phyloP scores from a whole-genome alignment of 2,329 filamentous ascomycete species.

The Fusarium pseudocircinatum region DNA sequence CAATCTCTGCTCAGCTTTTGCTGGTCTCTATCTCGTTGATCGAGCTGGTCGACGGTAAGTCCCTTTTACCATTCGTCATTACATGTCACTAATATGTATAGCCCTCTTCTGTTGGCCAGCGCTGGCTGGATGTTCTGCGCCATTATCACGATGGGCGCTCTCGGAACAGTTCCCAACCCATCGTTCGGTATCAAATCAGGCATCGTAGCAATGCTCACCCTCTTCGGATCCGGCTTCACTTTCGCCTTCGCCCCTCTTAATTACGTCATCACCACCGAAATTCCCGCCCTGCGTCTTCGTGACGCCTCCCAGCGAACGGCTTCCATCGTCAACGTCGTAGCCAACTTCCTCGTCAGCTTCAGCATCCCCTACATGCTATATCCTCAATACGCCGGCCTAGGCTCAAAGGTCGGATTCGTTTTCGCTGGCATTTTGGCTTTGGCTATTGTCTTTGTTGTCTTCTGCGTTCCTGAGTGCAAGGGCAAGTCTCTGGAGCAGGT shows the following conservation, averaged over 20 bases:
- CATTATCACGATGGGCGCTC: constrained; percentile 40
- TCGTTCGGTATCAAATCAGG: constrained; percentile 29
- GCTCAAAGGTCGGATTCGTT: constrained; percentile 33
- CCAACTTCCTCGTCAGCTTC: constrained; percentile 35
- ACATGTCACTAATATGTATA: no score
- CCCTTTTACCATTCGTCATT: no score
- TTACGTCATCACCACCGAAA: constrained; percentile 35
- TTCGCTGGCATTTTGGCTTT: constrained; percentile 22
- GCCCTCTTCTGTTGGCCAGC: not conserved
- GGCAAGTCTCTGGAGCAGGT: constrained; percentile 36
- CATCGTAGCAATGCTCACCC: constrained; percentile 39
- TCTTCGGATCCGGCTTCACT: constrained; percentile 29
- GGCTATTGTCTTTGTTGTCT: constrained; percentile 17
- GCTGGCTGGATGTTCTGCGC: constrained; percentile 33
- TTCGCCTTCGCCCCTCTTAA: constrained; percentile 17
- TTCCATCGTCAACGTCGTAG: not conserved
- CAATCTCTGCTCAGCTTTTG: constrained; percentile 11
- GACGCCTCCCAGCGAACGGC: constrained; percentile 18
- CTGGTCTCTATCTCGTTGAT: constrained; percentile 2
- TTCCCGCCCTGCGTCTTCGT: constrained; percentile 20
- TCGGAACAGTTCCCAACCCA: constrained; percentile 30
- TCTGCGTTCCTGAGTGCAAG: constrained; percentile 34
- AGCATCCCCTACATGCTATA: constrained; percentile 33
- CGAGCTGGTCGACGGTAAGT: constrained; percentile 18
- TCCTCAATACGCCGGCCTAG: constrained; percentile 20